These are phyloP conservation scores for Hypomyces perniciosus DNA, from an alignment of 2,329 filamentous ascomycete species.

Conservation along the genomic window DNA sequence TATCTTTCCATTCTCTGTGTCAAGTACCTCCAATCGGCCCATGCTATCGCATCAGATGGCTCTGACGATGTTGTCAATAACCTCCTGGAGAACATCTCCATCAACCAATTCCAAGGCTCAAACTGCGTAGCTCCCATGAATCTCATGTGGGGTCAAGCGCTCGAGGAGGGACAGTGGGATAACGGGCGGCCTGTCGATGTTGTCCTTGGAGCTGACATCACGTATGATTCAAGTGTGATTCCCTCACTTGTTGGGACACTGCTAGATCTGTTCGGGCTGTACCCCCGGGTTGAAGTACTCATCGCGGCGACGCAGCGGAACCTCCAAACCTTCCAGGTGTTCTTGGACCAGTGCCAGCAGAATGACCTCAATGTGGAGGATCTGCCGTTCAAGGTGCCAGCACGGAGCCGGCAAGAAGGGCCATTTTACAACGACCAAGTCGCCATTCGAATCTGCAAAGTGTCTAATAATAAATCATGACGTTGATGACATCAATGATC, in stretches of 20 bases:
- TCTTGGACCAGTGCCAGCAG: conserved; percentile 52
- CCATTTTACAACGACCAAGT: conserved; percentile 60
- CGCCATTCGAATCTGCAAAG: conserved; percentile 48
- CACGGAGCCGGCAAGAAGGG: conserved; percentile 43
- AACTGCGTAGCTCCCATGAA: conserved; percentile 43
- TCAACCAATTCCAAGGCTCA: conserved; percentile 57
- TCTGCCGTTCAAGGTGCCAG: conserved; percentile 36
- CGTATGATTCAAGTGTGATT: conserved; percentile 62
- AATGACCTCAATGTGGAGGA: conserved; percentile 38
- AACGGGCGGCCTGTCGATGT: conserved; percentile 48
- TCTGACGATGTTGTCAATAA: conserved; percentile 65
- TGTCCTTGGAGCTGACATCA: conserved; percentile 71
- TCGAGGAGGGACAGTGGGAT: conserved; percentile 52
- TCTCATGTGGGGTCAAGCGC: conserved; percentile 58
- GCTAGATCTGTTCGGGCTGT: conserved; percentile 52
- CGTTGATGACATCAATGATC: neutral
- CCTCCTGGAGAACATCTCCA: conserved; percentile 59
- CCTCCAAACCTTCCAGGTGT: conserved; percentile 58
- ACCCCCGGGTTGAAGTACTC: conserved; percentile 52
- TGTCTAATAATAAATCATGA: conserved; percentile 17
- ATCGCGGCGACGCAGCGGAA: conserved; percentile 69
- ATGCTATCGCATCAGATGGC: conserved; percentile 67
- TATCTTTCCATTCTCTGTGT: conserved; percentile 68
- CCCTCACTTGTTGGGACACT: conserved; percentile 60
- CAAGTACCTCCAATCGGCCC: conserved; percentile 54